Base-by-base conservation (phyloP, 2,329 filamentous ascomycete species). In the Nemania diffusa region DNA sequence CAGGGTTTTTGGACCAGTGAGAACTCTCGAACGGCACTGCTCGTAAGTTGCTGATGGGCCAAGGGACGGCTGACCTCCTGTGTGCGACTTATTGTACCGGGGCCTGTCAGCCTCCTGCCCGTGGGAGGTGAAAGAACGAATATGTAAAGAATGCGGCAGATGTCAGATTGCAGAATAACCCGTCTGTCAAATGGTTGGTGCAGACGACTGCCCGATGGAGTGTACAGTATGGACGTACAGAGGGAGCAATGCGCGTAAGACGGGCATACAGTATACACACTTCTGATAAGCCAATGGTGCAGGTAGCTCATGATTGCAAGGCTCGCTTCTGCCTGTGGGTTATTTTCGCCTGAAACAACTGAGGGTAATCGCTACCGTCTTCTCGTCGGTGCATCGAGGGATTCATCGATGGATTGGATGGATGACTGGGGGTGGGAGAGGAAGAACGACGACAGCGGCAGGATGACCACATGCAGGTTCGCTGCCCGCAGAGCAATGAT, bases 401-500 rank as follows among this genome's bases (percentile, higher is more conserved):
- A 53, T 58, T 59, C 37, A 42, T 62, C 55, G 37, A 62, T 57
- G 51, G 50, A 53, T 58, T 59, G 40, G 53, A 57, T 59, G 67
- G 60, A 50, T 56, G 64, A 17, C 15, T 5, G 17, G 40, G 40
- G 55, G 27, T 67, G 52, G 44, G 29, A 51, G 44, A 48, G 32
- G n/a, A 27, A 44, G 22, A 37, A 40, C 46, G 34, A 29, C 48
- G 59, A 32, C 26, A 29, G 53, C 44, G 57, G 59, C 60, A 59
- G 57, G 59, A 65, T 65, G 62, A 59, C 66, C 46, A 62, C 55
- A 66, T 63, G 61, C 61, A 63, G 55, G 50, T 62, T 65, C 66
- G 66, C 66, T 68, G 66, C 62, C 55, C 66, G 62, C 56, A 65
- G 46, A 51, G 53, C 50, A 58, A 66, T 17, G 62, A 62, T 63